These are phyloP conservation scores for Botryotinia narcissicola DNA, from an alignment of 2,329 filamentous ascomycete species.

Conservation along the genomic window DNA sequence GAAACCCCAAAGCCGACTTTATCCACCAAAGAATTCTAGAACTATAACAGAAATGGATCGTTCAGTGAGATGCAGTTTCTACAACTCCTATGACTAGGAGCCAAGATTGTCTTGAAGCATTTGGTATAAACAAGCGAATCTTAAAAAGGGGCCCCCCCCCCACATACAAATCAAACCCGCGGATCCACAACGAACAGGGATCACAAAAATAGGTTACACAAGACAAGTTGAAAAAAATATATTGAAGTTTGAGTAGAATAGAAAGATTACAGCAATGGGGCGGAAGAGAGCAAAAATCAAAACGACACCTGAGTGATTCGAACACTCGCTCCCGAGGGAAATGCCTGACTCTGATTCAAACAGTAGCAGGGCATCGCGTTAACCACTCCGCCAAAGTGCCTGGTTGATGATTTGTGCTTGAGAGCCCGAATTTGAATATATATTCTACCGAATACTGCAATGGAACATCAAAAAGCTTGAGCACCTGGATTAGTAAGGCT, in stretches of 20 bases:
- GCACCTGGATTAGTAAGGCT: too few species aligned
- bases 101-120: background rate
- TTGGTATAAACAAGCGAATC: background rate
- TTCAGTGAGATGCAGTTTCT: background rate
- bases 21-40: background rate
- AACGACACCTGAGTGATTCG: constrained; percentile 17
- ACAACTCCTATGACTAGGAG: background rate
- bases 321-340: constrained; percentile 18
- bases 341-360: background rate
- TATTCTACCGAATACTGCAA: fast-evolving
- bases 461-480: background rate
- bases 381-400: constrained; percentile 20
- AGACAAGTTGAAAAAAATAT: background rate
- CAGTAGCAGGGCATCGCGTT: constrained; percentile 19
- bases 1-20: background rate
- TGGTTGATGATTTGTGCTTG: background rate
- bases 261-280: fast-evolving
- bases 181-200: background rate
- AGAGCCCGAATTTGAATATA: fast-evolving
- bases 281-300: background rate
- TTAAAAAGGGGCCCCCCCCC: constrained; percentile 8
- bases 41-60: background rate
- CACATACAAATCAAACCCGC: background rate
- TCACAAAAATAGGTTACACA: background rate
- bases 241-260: too few species aligned